Base-by-base conservation (phyloP, 371 early-diverging fungal species). In the Catenaria anguillulae region DNA sequence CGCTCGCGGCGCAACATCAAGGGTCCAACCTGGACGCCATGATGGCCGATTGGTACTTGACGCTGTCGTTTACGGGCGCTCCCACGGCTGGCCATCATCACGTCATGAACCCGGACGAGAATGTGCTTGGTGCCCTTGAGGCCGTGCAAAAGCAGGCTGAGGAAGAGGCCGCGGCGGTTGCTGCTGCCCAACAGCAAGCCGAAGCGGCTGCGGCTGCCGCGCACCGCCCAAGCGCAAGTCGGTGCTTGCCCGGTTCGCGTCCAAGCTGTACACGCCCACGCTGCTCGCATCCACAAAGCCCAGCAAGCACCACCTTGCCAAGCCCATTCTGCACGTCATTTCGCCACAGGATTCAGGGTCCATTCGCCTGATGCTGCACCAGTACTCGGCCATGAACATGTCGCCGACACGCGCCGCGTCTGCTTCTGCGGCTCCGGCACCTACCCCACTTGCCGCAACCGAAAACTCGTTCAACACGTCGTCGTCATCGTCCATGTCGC, bases 281-380 rank as follows among this genome's bases (percentile, higher is more conserved):
- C 40, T 58, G 2, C 36, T 42, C 2, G 43, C 26, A 0, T 33
- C 35, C 26, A 56, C 34, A 10, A 19, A 19, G 10, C 33, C 6
- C 12, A 10, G 15, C 8, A 58, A 33, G 29, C 58, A 58, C 42
- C 58, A 58, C 35, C n/a, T 58, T 23, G 24, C 58, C 42, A 36
- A 42, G 43, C 58, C 58, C 17, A 58, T 58, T 35, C 36, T 58
- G 36, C 58, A 58, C n/a, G 58, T 58, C 36, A 58, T 58, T 35
- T 58, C 58, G 43, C 58, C 58, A 1, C 24, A 31, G 13, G 58
- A 58, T 31, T 15, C 35, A 15, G 8, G 24, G 40, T 33, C 58
- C 8, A 42, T 58, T 24, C 6, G 21, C 15, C 58, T 58, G 29
- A 36, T 58, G 36, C 31, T 58, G 36, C 36, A 58, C 31, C 58